phyloP scores from a whole-genome alignment of 2,329 filamentous ascomycete genomes.

The Aspergillus neoniger region DNA sequence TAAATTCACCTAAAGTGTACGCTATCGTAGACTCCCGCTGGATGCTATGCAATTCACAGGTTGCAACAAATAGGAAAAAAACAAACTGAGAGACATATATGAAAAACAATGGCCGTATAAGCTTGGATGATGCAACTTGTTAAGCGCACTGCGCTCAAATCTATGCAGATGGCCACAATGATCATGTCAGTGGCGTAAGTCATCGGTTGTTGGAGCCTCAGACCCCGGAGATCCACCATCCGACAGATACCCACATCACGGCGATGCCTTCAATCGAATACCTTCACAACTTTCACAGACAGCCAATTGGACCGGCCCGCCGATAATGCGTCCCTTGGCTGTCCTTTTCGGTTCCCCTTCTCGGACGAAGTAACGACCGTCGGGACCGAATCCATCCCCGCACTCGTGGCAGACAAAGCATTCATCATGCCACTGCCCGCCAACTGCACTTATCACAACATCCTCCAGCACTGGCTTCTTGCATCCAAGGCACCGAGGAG shows the following conservation, averaged over 20 bases:
- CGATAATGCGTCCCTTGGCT: slow-evolving; percentile 49
- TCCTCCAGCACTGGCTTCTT: slow-evolving; percentile 82
- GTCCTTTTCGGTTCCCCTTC: slow-evolving; percentile 53
- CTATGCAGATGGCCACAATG: neutral
- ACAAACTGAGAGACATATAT: neutral
- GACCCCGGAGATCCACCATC: neutral
- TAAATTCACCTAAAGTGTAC: neutral
- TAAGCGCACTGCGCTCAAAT: neutral
- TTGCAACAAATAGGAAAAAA: neutral
- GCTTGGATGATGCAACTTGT: neutral
- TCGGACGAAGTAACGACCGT: slow-evolving; percentile 64
- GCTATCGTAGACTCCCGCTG: slow-evolving; percentile 5
- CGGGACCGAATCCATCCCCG: slow-evolving; percentile 58
- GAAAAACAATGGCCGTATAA: neutral
- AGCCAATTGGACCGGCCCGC: slow-evolving; percentile 56
- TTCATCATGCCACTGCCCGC: slow-evolving; percentile 87
- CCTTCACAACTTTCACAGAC: slow-evolving; percentile 66
- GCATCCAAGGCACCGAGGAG: slow-evolving; percentile 85
- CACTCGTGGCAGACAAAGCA: slow-evolving; percentile 84
- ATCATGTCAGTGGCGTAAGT: neutral
- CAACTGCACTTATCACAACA: slow-evolving; percentile 84
- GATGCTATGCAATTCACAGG: slow-evolving; percentile 4
- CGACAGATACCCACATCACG: slow-evolving; percentile 6
- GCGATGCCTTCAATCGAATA: slow-evolving; percentile 60
- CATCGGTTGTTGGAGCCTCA: slow-evolving; percentile 1